phyloP scores from a whole-genome alignment of 2,329 filamentous ascomycete species.

The Cordyceps cicadae region DNA sequence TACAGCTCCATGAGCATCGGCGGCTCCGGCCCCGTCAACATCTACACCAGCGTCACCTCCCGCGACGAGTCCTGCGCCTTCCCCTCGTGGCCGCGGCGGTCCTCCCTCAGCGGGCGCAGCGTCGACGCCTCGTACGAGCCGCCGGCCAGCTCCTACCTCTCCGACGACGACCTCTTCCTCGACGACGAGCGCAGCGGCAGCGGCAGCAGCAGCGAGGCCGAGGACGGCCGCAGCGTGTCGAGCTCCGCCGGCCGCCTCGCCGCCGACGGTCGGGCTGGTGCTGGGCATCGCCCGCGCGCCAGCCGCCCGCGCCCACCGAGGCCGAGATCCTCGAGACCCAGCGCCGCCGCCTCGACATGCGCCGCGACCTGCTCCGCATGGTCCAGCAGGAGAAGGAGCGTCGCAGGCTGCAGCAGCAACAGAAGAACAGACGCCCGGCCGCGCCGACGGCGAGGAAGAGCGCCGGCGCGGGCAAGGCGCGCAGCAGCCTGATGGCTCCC shows the following conservation, averaged over 20 bases:
- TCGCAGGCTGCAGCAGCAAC: conserved; percentile 27
- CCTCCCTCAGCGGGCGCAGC: conserved; percentile 37
- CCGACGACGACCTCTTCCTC: conserved; percentile 56
- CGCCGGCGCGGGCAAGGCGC: conserved; percentile 30
- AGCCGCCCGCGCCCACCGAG: conserved; percentile 27
- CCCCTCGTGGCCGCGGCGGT: conserved; percentile 50
- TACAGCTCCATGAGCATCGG: conserved; percentile 40
- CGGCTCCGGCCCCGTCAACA: conserved; percentile 37
- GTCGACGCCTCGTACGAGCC: conserved; percentile 28
- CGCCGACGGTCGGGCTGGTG: conserved; percentile 18
- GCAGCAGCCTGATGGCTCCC: conserved; percentile 39
- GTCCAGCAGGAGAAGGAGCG: conserved; percentile 48
- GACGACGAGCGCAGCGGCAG: conserved; percentile 33
- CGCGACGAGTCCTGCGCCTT: conserved; percentile 44
- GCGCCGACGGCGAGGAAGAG: conserved; percentile 37
- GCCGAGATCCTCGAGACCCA: conserved; percentile 43
- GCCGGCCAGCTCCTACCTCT: conserved; percentile 48
- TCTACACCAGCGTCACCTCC: conserved; percentile 31
- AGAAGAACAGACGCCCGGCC: conserved; percentile 29
- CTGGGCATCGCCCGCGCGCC: conserved; percentile 23
- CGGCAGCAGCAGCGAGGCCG: conserved; percentile 36
- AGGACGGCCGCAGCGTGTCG: conserved; percentile 34
- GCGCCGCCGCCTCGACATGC: conserved; percentile 41
- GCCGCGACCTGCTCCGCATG: conserved; percentile 44
- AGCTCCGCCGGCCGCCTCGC: conserved; percentile 30